A percentile compares a stretch with the other conserved stretches of the same genome.
These are phyloP conservation scores for Ganoderma lucidum DNA, from an alignment of 1,284 basidiomycete genomes.

Conservation along the genomic window DNA sequence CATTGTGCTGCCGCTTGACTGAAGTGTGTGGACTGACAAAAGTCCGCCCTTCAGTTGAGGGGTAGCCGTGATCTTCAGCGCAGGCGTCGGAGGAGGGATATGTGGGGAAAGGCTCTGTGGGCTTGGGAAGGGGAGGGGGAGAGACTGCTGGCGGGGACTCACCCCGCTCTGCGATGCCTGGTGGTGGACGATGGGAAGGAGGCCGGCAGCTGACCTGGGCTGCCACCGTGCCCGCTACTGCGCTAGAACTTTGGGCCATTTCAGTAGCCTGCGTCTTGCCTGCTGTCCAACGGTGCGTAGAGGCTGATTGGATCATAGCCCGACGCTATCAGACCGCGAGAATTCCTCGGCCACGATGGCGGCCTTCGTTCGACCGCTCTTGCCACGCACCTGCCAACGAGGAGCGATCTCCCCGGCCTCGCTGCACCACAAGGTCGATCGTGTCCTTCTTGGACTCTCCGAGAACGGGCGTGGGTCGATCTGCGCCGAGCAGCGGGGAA, in stretches of 20 bases:
- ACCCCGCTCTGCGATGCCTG: not conserved
- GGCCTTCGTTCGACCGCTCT: not conserved
- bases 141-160: not conserved
- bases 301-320: not conserved
- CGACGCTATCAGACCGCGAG: not conserved
- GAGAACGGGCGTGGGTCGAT: slow-evolving; percentile 7
- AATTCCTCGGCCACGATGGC: not conserved
- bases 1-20: not conserved
- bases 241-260: slow-evolving; percentile 6
- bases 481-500: not conserved
- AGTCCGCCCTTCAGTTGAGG: not conserved
- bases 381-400: slow-evolving; percentile 1
- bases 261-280: not conserved
- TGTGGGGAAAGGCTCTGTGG: not conserved
- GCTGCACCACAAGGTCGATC: not conserved
- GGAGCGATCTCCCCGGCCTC: not conserved
- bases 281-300: not conserved
- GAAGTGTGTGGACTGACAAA: not conserved
- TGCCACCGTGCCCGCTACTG: not conserved
- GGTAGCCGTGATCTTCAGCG: not conserved
- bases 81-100: not conserved
- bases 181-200: slow-evolving; percentile 10
- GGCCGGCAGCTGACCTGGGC: not conserved
- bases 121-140: not conserved
- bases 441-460: not conserved